A percentile compares a stretch with the other conserved stretches of the same genome.
phyloP scores from a whole-genome alignment of 768 basidiomycete species.

The Leccinum pellstonianum region DNA sequence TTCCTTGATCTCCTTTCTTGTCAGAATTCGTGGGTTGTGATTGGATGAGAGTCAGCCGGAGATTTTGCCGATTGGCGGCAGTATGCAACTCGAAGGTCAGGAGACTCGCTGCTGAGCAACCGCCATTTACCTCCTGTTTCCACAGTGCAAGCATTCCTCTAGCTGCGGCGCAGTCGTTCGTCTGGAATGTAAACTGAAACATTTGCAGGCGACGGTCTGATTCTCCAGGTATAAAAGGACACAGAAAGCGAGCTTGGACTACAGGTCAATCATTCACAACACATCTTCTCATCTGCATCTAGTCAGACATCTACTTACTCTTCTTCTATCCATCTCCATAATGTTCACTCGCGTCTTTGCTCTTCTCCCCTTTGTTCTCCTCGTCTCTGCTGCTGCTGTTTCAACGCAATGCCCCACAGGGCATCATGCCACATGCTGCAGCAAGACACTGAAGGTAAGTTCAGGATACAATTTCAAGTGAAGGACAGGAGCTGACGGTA shows the following conservation, averaged over 20 bases:
- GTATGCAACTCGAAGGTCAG: neutral
- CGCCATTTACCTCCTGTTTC: neutral
- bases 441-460: neutral
- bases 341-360: neutral
- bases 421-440: neutral
- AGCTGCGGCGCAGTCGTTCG: neutral
- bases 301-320: neutral
- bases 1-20: neutral
- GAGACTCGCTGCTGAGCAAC: neutral
- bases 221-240: neutral
- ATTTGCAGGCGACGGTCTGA: neutral
- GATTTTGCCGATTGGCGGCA: neutral
- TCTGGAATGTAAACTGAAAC: neutral
- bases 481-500: neutral
- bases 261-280: neutral
- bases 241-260: no score
- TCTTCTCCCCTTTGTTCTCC: neutral
- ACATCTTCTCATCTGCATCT: neutral
- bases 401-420: neutral
- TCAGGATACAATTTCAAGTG: neutral
- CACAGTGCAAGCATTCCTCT: neutral
- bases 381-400: neutral
- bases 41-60: neutral
- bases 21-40: neutral
- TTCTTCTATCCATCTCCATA: neutral